These are phyloP conservation scores for Chrysosporium keratinophilum DNA, from an alignment of 2,329 filamentous ascomycete species.

Conservation along the genomic window DNA sequence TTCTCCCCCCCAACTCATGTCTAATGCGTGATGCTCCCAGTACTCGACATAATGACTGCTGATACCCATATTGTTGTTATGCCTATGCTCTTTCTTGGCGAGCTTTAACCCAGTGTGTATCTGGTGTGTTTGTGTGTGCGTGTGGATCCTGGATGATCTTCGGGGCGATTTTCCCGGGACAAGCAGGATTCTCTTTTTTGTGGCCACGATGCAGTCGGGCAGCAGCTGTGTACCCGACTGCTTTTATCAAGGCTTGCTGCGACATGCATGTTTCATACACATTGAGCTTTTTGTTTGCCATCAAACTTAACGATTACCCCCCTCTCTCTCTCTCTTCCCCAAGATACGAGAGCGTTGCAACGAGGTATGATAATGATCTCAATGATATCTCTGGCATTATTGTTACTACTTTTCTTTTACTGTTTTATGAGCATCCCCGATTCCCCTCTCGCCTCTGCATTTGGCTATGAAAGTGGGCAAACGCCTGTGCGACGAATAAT, in stretches of 20 bases:
- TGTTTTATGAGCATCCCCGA: not conserved
- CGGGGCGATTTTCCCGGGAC: not conserved
- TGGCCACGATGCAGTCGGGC: not conserved
- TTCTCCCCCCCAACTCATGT: too few relatives aligned
- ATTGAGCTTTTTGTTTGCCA: constrained; percentile 4
- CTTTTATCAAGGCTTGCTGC: not conserved
- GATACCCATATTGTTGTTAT: constrained; percentile 9
- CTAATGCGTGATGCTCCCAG: not conserved
- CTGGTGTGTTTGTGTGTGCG: too few relatives aligned
- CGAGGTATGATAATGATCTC: constrained; percentile 10
- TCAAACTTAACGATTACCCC: not conserved
- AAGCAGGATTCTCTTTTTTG: not conserved
- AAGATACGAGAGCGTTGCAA: not conserved
- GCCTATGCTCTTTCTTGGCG: not conserved
- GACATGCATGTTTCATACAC: not conserved
- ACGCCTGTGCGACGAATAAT: too few relatives aligned
- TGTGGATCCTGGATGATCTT: not conserved
- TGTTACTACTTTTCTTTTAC: not conserved
- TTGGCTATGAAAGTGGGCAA: not conserved
- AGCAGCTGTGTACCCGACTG: not conserved
- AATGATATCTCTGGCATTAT: constrained; percentile 6
- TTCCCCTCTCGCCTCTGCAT: not conserved
- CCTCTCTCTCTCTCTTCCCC: not conserved
- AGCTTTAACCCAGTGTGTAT: not conserved
- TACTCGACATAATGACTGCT: constrained; percentile 2